Evolutionary conservation across 1,284 basidiomycete species (phyloP), one percentile per base, ranked within the genome.

Genomic region (Hemileia vastatrix): DNA sequence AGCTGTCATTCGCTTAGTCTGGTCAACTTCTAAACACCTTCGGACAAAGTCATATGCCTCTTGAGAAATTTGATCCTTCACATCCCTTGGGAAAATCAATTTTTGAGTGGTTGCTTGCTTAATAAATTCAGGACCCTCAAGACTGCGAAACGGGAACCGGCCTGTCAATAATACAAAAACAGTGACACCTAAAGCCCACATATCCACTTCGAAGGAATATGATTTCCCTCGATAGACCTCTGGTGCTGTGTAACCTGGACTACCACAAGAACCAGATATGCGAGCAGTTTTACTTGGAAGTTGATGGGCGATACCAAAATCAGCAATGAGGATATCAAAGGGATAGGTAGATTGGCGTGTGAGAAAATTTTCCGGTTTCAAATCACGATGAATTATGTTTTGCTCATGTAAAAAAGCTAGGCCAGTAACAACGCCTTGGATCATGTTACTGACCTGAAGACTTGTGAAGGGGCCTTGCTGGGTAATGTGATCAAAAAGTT

Each of bases 111-210:
- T 47, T 18, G 21, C 3, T 27, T 61, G 51, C 43, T 21, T 32
- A 6, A 61, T 19, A 44, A 61, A 61, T 24, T 54, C 58, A 3
- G 52, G 43, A 40, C 58, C 58, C n/a, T 33, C 36, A 15, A 61
- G 52, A 47, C 54, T 48, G 18, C 51, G 36, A 33, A 61, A 61
- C 21, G 58, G 58, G 24, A 61, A 61, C 24, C 58, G 9, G 8
- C 58, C 58, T 18, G 51, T 54, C 11, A 61, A 44, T 18, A 61
- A 50, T 18, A 61, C 92, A 79, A 97, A 99, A 23, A 98, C 79
- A 71, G 98, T 98, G 76, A 94, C 97, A 11, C 95, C 95, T 2
- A 98, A 82, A 2, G 90, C 94, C 95, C 95, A 99, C 73, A 90
- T 97, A 78, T 99, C 95, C 60, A 97, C 95, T 0, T 90, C 88